Evolutionary conservation across 2,329 filamentous ascomycete species (phyloP).

Genomic region (Fusarium pseudonygamai): DNA sequence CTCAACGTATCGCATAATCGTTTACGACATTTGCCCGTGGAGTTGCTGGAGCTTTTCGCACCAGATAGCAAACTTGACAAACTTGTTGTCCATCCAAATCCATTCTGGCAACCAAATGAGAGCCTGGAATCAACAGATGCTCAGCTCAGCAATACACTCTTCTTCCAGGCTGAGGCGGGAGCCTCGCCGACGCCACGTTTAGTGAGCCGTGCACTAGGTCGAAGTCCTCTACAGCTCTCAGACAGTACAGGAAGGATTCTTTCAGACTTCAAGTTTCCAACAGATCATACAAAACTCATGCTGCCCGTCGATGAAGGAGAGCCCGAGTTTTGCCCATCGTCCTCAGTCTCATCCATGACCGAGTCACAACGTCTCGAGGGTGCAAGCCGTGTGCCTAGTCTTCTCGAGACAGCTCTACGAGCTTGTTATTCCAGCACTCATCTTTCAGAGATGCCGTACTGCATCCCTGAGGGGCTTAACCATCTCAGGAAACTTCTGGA

Average conservation of each 20-base stretch:
- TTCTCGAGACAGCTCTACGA: slow-evolving; percentile 61
- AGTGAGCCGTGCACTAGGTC: slow-evolving; percentile 41
- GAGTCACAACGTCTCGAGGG: slow-evolving; percentile 21
- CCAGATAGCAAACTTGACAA: slow-evolving; percentile 56
- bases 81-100: slow-evolving; percentile 70
- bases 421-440: slow-evolving; percentile 56
- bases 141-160: slow-evolving; percentile 14
- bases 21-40: slow-evolving; percentile 68
- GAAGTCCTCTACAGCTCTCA: slow-evolving; percentile 46
- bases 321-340: slow-evolving; percentile 10
- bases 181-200: slow-evolving; percentile 26
- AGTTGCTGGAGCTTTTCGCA: slow-evolving; percentile 67
- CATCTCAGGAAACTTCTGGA: slow-evolving; percentile 54
- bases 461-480: slow-evolving; percentile 54
- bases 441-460: slow-evolving; percentile 53
- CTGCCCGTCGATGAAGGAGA: slow-evolving; percentile 38
- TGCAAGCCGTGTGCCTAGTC: slow-evolving; percentile 55
- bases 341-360: slow-evolving; percentile 10
- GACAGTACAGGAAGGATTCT: slow-evolving; percentile 44
- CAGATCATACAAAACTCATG: slow-evolving; percentile 24
- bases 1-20: slow-evolving; percentile 74
- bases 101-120: slow-evolving; percentile 59
- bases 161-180: slow-evolving; percentile 10
- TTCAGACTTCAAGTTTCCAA: slow-evolving; percentile 46
- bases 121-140: slow-evolving; percentile 8